Conservation (phyloP, 257 asterid genomes). For the Rubia yunnanensis region DNA sequence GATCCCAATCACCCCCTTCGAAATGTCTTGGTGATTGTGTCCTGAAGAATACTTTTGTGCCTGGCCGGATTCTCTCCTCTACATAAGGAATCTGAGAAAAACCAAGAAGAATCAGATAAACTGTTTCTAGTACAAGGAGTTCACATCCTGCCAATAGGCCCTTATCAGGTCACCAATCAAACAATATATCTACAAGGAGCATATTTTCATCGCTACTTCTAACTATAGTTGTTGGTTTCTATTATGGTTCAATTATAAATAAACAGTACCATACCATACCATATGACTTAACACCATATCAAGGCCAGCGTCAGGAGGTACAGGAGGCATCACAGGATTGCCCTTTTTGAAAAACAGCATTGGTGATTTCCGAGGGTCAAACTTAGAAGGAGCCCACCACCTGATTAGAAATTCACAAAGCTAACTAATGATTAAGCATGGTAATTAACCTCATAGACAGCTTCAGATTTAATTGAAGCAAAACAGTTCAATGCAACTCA, state of each 20-base stretch:
- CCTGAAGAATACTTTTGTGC: conserved; percentile 50
- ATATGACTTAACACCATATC: conserved; percentile 65
- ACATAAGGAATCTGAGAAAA: conserved; percentile 43
- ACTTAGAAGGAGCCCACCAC: conserved; percentile 99
- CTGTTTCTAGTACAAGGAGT: too few relatives aligned
- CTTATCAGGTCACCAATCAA: too few relatives aligned
- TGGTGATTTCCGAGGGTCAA: conserved; percentile 91
- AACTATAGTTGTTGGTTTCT: background rate
- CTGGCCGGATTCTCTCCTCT: conserved; percentile 39
- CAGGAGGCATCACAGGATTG: conserved; percentile 59
- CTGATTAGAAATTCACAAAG: conserved; percentile 28
- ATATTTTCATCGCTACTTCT: background rate
- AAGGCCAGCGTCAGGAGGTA: conserved; percentile 61
- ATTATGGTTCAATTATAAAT: background rate
- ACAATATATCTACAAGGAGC: too few relatives aligned
- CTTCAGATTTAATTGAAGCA: too few relatives aligned
- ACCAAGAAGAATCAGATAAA: background rate
- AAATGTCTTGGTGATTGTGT: conserved; percentile 93
- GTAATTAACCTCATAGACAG: background rate
- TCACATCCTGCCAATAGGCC: too few relatives aligned
- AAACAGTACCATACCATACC: background rate
- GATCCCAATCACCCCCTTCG: conserved; percentile 98
- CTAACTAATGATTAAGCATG: conserved; percentile 6
- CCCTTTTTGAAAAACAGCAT: conserved; percentile 91
- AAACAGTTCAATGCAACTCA: background rate